A percentile compares a stretch with the other conserved stretches of the same genome.
phyloP scores from a whole-genome alignment of 352 stramenopile species.

The Phytopythium cucurbitacearum region DNA sequence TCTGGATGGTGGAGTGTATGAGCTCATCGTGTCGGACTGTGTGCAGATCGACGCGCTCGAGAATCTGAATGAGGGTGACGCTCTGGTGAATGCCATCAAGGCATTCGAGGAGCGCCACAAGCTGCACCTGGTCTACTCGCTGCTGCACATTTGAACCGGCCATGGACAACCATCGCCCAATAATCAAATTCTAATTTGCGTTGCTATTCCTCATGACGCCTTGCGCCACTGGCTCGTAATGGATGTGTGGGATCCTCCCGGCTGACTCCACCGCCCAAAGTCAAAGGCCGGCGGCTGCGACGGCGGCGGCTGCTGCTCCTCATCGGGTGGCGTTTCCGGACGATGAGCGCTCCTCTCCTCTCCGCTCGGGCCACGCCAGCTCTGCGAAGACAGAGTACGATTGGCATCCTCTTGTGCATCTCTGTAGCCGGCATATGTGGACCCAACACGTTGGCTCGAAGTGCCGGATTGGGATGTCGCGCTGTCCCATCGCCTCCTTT shows the following conservation, averaged over 20 bases:
- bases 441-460: too few species aligned
- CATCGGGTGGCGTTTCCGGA: conserved; percentile 4
- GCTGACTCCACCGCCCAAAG: conserved; percentile 33
- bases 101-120: conserved; percentile 57
- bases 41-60: conserved; percentile 48
- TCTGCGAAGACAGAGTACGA: too few species aligned
- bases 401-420: too few species aligned
- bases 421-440: too few species aligned
- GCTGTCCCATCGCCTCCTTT: too few species aligned
- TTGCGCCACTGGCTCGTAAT: conserved; percentile 38
- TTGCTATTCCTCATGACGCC: conserved; percentile 5
- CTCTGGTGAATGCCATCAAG: conserved; percentile 42
- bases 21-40: neutral
- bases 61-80: conserved; percentile 33
- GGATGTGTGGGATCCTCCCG: conserved; percentile 22
- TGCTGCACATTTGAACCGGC: conserved; percentile 46
- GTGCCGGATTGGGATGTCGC: too few species aligned
- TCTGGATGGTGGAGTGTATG: conserved; percentile 1
- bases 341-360: too few species aligned
- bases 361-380: too few species aligned
- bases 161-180: too few species aligned
- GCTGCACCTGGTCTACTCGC: conserved; percentile 59
- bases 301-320: conserved; percentile 9
- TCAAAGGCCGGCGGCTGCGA: conserved; percentile 12
- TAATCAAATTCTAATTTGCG: too few species aligned